Base-by-base conservation (phyloP, 345 rosid species). In the Rubroshorea leprosula region DNA sequence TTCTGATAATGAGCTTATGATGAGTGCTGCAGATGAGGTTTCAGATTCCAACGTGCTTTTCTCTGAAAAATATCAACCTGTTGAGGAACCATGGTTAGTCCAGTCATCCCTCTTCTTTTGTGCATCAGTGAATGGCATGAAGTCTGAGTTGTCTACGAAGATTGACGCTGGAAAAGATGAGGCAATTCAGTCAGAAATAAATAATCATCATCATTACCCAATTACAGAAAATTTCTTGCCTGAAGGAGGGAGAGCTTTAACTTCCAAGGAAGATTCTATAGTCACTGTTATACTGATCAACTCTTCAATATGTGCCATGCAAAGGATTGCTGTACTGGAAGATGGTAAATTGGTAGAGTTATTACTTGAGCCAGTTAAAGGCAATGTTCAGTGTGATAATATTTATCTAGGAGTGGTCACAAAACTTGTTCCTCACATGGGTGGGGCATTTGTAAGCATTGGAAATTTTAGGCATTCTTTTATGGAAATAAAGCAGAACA, bases 401-500 rank as follows among this genome's bases (percentile, higher is more conserved):
- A 85, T 92, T 54, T 92, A 92, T 71, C 71, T 92, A 51, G 97
- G 98, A 16, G 82, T 86, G 47, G 77, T 92, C 51, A 70, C 86
- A 48, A 89, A 86, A 74, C 83, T 84, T 70, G 97, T 83, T 49
- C 98, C 98, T 14, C 82, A 84, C 67, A 89, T 92, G 98, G 95
- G 95, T 44, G 98, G 98, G 70, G 98, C 98, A 51, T 89, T 92
- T 89, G 95, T 92, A 60, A 86, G 86, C 61, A 86, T 92, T 52
- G 96, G 96, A 61, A 82, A 74, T 74, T 65, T 84, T 51, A 84
- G 93, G 67, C 84, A 84, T 72, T 84, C 91, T 60, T 85, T 92
- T 63, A 83, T 92, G 97, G 95, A 83, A 72, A 85, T 92, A 64
- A 84, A 76, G 73, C 71, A 77, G 62, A 77, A 69, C 57, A 80